Base-by-base conservation (phyloP, 2,329 filamentous ascomycete genomes). In the Hypoxylon sp. region DNA sequence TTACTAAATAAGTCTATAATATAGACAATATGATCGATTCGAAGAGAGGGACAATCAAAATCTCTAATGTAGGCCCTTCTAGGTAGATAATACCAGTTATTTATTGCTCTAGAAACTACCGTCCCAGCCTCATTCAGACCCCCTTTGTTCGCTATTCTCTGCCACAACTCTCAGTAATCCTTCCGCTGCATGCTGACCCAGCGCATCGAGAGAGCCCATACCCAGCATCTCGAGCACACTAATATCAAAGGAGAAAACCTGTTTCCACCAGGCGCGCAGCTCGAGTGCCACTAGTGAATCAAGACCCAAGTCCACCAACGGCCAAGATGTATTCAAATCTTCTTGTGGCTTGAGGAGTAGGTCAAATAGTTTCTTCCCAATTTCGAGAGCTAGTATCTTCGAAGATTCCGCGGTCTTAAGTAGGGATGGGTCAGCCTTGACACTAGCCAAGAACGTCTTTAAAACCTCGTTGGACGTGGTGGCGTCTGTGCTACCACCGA, bases 191-290 rank as follows among this genome's bases (percentile, higher is more conserved):
- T 66, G 69, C 29, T 73, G 60, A 5, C 69, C 69, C 1, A 73
- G 59, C n/a, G 63, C 66, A 14, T 71, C 68, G 3, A 73, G 53
- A 6, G 69, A 69, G 1, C 71, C 66, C 48, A 66, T 63, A 1
- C 66, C 67, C 8, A 71, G 37, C 48, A 73, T 71, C 29, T 73
- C 69, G 0, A 73, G 57, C 5, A 71, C 71, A 35, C 63, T 71
- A 10, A 70, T 73, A 19, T 69, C 62, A 35, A 70, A 71, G 10
- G 59, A 53, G 52, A 70, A 67, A 29, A 67, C 63, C 39, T 69
- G 66, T 46, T 69, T 72, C 68, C 68, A 84, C 83, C 84, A 86
- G 13, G 79, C 75, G 5, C 83, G 80, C 13, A 81, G 81, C 81
- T 69, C 71, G 29, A 74, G 53, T 10, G 72, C 73, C 14, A 75